Percentiles rank a stretch among this genome's conserved stretches.
Evolutionary conservation across 306 rosid species (phyloP).

Genomic region (Aeschynomene evenia): DNA sequence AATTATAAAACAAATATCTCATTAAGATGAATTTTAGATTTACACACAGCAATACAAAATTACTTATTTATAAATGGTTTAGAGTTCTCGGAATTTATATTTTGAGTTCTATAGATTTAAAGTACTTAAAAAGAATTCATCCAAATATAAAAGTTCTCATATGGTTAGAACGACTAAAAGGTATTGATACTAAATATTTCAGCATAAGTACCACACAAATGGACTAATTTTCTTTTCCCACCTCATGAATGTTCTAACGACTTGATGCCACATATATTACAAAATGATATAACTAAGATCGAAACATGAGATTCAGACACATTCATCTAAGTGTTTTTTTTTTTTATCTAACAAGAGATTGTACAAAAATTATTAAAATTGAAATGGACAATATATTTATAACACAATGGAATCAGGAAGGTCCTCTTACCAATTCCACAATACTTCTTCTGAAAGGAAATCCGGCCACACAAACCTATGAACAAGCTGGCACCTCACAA

Average conservation of each 20-base stretch:
- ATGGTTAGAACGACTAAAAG: not conserved
- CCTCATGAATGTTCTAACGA: conserved; percentile 15
- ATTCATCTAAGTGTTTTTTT: not conserved
- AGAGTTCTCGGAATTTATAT: too few relatives aligned
- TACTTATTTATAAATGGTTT: too few relatives aligned
- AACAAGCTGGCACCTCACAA: too few relatives aligned
- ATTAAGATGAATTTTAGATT: too few relatives aligned
- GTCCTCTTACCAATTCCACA: conserved; percentile 27
- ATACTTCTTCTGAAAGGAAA: conserved; percentile 23
- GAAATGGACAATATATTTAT: conserved; percentile 3
- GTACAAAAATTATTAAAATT: conserved; percentile 17
- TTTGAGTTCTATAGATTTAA: too few relatives aligned
- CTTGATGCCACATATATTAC: conserved; percentile 19
- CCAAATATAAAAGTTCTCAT: too few relatives aligned
- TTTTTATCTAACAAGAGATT: conserved; percentile 30
- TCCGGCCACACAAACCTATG: too few relatives aligned
- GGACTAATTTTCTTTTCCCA: not conserved
- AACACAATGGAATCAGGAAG: conserved; percentile 9
- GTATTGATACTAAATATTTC: not conserved
- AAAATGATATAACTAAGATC: conserved; percentile 11
- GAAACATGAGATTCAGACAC: conserved; percentile 5
- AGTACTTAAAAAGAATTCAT: too few relatives aligned
- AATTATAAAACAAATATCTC: too few relatives aligned
- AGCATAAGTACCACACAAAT: not conserved
- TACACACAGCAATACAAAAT: too few relatives aligned